Conservation (phyloP, 345 rosid genomes). For the Populus davidiana region DNA sequence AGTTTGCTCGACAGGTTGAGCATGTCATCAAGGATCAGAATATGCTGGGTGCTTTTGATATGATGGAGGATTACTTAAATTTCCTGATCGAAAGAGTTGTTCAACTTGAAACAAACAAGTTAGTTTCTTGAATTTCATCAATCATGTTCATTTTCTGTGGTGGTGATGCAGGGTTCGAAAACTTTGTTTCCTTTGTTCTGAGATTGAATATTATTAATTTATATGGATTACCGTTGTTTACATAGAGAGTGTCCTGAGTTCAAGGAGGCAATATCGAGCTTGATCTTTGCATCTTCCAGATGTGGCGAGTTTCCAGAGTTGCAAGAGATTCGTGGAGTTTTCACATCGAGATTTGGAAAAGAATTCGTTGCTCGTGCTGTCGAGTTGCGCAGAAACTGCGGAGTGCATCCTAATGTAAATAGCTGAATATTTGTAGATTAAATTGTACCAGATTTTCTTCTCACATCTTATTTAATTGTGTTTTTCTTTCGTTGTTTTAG, state of each 20-base stretch:
- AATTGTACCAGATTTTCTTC: neutral
- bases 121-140: neutral
- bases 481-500: slow-evolving; percentile 26
- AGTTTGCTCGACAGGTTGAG: slow-evolving; percentile 44
- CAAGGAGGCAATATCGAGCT: slow-evolving; percentile 64
- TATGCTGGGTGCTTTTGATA: slow-evolving; percentile 55
- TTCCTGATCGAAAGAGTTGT: slow-evolving; percentile 58
- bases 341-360: slow-evolving; percentile 67
- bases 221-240: neutral
- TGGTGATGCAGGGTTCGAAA: neutral
- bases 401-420: slow-evolving; percentile 59
- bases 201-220: neutral
- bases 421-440: neutral
- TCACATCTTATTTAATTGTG: neutral
- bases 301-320: slow-evolving; percentile 94
- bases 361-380: slow-evolving; percentile 72
- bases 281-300: slow-evolving; percentile 72
- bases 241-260: slow-evolving; percentile 72
- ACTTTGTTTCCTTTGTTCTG: neutral
- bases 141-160: neutral
- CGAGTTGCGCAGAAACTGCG: slow-evolving; percentile 77
- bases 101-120: slow-evolving; percentile 61
- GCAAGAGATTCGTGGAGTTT: slow-evolving; percentile 62
- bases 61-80: slow-evolving; percentile 64
- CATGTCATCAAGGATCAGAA: slow-evolving; percentile 66